A percentile compares a stretch with the other conserved stretches of the same genome.
Evolutionary conservation across 139 green algal species (phyloP).

Genomic region (Tetraselmis striata): DNA sequence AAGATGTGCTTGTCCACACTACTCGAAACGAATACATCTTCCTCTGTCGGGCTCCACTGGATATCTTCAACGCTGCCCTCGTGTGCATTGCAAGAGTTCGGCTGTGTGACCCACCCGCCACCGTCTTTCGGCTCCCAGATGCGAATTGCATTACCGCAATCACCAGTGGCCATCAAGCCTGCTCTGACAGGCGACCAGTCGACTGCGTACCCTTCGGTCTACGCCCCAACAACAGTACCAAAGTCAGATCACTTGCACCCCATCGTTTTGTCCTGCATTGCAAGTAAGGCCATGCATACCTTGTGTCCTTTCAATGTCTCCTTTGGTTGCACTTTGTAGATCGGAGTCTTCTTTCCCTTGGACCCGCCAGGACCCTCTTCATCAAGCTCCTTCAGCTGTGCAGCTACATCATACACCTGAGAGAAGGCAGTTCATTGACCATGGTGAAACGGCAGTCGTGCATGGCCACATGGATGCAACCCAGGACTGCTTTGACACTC

Average conservation of each 20-base stretch:
- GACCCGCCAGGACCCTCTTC: constrained; percentile 29
- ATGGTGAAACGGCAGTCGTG: no score
- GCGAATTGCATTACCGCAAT: constrained; percentile 66
- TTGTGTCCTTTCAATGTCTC: constrained; percentile 34
- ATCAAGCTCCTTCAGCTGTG: constrained; percentile 52
- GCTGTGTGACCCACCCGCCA: constrained; percentile 57
- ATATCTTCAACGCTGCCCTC: constrained; percentile 81
- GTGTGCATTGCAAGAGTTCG: constrained; percentile 42
- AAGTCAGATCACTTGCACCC: no score
- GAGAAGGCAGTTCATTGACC: no score
- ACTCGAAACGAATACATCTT: constrained; percentile 76
- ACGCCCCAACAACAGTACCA: not conserved
- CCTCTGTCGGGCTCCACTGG: constrained; percentile 89
- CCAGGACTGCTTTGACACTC: no score
- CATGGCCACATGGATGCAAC: no score
- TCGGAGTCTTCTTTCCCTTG: constrained; percentile 11
- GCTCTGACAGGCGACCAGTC: constrained; percentile 68
- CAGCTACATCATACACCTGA: constrained; percentile 63
- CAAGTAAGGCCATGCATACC: no score
- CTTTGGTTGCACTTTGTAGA: constrained; percentile 21
- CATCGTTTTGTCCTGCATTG: no score
- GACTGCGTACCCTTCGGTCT: constrained; percentile 82
- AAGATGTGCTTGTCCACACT: constrained; percentile 70
- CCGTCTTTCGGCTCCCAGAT: constrained; percentile 80
- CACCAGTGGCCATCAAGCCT: constrained; percentile 69